Base-by-base conservation (phyloP, 2,329 filamentous ascomycete genomes). In the Cadophora malorum region DNA sequence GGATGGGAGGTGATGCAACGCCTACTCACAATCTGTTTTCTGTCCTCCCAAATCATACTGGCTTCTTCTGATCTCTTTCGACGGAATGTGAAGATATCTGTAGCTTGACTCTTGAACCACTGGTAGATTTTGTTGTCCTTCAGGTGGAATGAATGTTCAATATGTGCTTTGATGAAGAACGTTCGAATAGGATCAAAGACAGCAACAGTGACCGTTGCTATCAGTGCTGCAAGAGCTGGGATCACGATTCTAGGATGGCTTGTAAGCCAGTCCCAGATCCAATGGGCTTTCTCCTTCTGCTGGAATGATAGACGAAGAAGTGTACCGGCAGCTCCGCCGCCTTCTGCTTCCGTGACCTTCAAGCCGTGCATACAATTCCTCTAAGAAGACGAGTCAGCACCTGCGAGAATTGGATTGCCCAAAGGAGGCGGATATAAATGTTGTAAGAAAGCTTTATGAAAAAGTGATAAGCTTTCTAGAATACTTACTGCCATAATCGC, bases 111-210 rank as follows among this genome's bases (percentile, higher is more conserved):
- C 76, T 91, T 91, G 76, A 97, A 86, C 95, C 94, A 97, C 69
- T 90, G 88, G 79, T 93, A 92, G 19, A 94, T 75, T 58, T 82
- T 85, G 75, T 89, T 95, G 69, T 96, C 89, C 55, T 88, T 89
- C 38, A 96, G 82, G 67, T 91, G 87, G 69, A 96, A 88, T 0
- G 90, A 88, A 58, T 90, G 87, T 38, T 94, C 93, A 62, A 99
- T 90, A 77, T 97, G 94, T 4, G 91, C 85, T 76, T 93, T 93
- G 80, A 98, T 92, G 75, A 96, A 97, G 77, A 96, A 96, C 0
- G 94, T 94, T 55, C 96, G 89, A 67, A 99, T 94, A 0, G 96
- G 96, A 74, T 99, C 96, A 75, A 99, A 98, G 8, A 98, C 84
- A 0, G 92, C 88, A 23, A 97, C 93, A 0, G 94, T 96, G 59